Base-by-base conservation (phyloP, 768 basidiomycete genomes). In the Obba rivulosa region DNA sequence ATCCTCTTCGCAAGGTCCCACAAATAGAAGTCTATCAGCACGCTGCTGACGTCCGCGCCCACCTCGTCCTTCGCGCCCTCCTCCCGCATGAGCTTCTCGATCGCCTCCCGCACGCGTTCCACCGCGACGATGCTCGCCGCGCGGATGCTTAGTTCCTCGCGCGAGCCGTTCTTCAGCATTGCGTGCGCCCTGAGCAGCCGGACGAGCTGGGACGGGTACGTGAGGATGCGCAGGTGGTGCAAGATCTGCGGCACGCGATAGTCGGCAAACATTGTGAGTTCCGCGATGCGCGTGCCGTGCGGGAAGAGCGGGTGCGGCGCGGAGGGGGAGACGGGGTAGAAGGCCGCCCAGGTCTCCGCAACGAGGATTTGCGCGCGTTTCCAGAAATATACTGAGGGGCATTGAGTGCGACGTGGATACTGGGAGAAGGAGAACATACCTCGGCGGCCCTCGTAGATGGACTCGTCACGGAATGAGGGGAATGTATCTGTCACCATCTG, bases 211-310 rank as follows among this genome's bases (percentile, higher is more conserved):
- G 76, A 66, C 0, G 89, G 81, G 66, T 94, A 94, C 2, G 74
- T 66, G 38, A 94, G 70, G 54, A 93, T 83, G 34, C 76, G 71
- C 7, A 94, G 74, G 59, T 91, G 90, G 66, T 94, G 87, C 23
- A 95, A 68, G 49, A 94, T 88, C 62, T 94, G 92, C 2, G 92
- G 92, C 4, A 95, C 87, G 36, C 90, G 81, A 61, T 93, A 92
- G 69, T 94, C 92, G 4, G 92, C 89, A 64, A 95, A 95, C 92
- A 93, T 94, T 18, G 92, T 92, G 10, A 94, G 76, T 42, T 81
- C 69, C 43, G 77, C 73, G 52, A 92, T 87, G 34, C 73, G 71
- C 17, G 83, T 69, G 4, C 83, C 84, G 14, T 74, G 69, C 3
- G 85, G 84, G 66, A 93, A 89, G 37, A 92, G 68, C 3, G 90